A percentile compares a stretch with the other conserved stretches of the same genome.
Evolutionary conservation across 2,329 filamentous ascomycete species (phyloP).

Genomic region (Ophioceras dolichostomum): DNA sequence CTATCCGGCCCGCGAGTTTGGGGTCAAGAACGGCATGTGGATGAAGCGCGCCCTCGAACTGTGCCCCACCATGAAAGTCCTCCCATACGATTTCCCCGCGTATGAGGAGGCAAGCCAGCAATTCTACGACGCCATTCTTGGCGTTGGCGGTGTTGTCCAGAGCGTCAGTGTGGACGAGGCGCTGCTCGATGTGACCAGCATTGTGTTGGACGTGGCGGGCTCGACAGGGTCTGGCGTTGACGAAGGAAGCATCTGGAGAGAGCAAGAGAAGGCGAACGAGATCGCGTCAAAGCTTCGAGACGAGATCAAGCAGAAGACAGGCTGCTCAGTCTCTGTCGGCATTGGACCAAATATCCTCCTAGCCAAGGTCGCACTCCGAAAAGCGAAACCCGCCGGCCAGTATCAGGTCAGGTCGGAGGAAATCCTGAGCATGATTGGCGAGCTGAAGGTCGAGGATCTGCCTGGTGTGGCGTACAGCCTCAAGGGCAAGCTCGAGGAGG

Average conservation of each 20-base stretch:
- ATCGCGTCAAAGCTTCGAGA: conserved; percentile 57
- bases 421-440: conserved; percentile 63
- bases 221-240: conserved; percentile 52
- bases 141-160: conserved; percentile 72
- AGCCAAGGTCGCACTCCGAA: conserved; percentile 81
- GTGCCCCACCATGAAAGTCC: conserved; percentile 73
- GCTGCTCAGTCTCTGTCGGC: conserved; percentile 81
- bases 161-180: conserved; percentile 97
- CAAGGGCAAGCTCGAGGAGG: conserved; percentile 74
- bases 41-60: conserved; percentile 81
- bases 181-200: conserved; percentile 66
- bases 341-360: conserved; percentile 85
- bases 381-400: conserved; percentile 90
- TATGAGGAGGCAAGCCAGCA: conserved; percentile 84
- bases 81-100: conserved; percentile 92
- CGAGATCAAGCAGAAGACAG: conserved; percentile 61
- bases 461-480: conserved; percentile 92
- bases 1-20: conserved; percentile 75
- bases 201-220: conserved; percentile 53
- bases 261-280: conserved; percentile 66
- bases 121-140: conserved; percentile 79
- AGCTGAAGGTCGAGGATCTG: conserved; percentile 66
- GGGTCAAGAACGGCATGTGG: conserved; percentile 98
- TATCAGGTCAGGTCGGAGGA: conserved; percentile 77
- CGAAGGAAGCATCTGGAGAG: conserved; percentile 60